Evolutionary conservation across 495 filamentous ascomycete species (phyloP), one percentile per base, ranked within the genome.

Genomic region (Zalerion maritima): DNA sequence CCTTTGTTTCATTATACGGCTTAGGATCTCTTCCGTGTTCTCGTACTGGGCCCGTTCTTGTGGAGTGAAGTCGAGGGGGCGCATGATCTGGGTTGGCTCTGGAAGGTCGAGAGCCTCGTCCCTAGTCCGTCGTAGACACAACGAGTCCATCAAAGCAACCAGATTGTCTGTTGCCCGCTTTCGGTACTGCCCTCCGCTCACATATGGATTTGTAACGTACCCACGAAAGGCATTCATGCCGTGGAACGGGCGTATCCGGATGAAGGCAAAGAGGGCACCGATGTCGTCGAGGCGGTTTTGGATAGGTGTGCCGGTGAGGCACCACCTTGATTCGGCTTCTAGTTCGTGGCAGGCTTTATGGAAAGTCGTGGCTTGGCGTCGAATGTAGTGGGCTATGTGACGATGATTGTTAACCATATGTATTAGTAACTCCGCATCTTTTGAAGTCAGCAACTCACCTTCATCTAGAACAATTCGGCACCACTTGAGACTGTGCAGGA

Each of bases 221-320:
- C 37, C 41, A 9, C 46, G 31, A 43, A 64, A 38, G 35, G 35
- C 19, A 13, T 28, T 29, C 8, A 31, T 36, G 10, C 40, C 41
- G 2, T 60, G 45, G 24, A 65, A 49, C 3, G 52, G 60, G 3
- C 44, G 30, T 6, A 54, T 41, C 3, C 48, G 42, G n/a, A 71
- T 37, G 36, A 69, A 69, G 6, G 39, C 39, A 15, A 66, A 36
- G 0, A 71, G 46, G 4, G 67, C 29, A 1, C 50, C 60, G 3
- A 69, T 34, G 33, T 69, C 67, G 1, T 67, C 55, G 2, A 71
- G 40, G 2, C 39, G 46, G 32, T 71, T 70, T 25, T 69, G 63
- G 34, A 58, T 58, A 1, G 61, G 61, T 3, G 64, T 68, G 3
- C 60, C 64, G 0, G 55, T 64, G 7, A 65, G 30, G 31, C 61